Evolutionary conservation across 352 stramenopile genomes (phyloP).

Genomic region (Blastocystis sp.): DNA sequence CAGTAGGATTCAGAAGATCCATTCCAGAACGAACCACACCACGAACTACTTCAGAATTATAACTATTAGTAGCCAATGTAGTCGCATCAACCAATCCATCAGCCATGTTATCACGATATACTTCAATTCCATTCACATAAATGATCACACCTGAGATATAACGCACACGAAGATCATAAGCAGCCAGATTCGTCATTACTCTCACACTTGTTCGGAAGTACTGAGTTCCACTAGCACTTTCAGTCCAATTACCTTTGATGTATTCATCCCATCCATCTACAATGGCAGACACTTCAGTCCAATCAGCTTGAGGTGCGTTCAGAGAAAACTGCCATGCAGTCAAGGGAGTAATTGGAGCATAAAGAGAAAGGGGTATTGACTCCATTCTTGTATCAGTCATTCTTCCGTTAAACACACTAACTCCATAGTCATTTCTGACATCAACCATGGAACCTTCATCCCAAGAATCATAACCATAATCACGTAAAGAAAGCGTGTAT

Average conservation of each 20-base stretch:
- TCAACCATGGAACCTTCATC: not conserved
- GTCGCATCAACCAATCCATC: not conserved
- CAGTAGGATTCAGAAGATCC: not conserved
- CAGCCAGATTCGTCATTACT: not conserved
- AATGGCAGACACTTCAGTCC: not conserved
- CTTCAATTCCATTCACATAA: slow-evolving; percentile 41
- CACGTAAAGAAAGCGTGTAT: not conserved
- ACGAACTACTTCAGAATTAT: not conserved
- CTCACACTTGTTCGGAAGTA: not conserved
- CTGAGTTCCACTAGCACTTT: not conserved
- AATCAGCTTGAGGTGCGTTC: not conserved
- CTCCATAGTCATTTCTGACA: not conserved
- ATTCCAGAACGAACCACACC: not conserved
- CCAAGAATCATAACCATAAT: not conserved
- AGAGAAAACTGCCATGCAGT: not conserved
- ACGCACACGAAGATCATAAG: not conserved
- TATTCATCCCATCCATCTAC: not conserved
- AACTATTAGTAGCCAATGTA: not conserved
- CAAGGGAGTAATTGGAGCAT: not conserved
- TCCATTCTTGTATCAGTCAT: not conserved
- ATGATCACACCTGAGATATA: not conserved
- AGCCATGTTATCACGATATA: slow-evolving; percentile 40
- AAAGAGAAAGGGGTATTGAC: not conserved
- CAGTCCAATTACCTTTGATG: not conserved
- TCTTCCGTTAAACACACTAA: not conserved